phyloP scores from a whole-genome alignment of 768 basidiomycete genomes.

The Tylopilus vinaceipallidus region DNA sequence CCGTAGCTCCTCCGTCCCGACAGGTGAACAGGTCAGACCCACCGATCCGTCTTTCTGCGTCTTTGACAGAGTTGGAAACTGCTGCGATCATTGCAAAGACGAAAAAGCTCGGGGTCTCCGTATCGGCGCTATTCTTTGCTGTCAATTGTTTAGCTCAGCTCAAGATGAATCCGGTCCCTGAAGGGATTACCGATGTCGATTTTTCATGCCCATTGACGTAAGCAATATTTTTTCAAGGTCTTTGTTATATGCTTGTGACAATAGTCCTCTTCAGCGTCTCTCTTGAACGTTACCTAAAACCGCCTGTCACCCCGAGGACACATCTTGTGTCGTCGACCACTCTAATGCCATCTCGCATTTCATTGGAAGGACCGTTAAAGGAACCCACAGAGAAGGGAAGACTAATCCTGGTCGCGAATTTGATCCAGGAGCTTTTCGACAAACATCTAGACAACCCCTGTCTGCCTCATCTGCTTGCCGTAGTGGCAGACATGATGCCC shows the following conservation, averaged over 20 bases:
- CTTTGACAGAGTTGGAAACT: constrained; percentile 4
- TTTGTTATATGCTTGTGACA: too few species aligned
- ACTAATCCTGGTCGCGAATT: constrained; percentile 9
- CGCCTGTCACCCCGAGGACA: constrained; percentile 15
- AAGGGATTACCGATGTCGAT: constrained; percentile 11
- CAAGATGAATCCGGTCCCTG: constrained; percentile 21
- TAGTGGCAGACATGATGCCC: not conserved
- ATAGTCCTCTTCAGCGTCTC: too few species aligned
- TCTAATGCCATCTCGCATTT: constrained; percentile 16
- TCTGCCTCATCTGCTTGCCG: constrained; percentile 11
- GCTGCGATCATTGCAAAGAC: constrained; percentile 10
- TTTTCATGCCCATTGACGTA: not conserved
- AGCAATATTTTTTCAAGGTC: too few species aligned
- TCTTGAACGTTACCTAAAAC: constrained; percentile 21
- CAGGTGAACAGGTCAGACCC: constrained; percentile 11
- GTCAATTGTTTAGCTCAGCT: constrained; percentile 22
- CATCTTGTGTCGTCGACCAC: constrained; percentile 17
- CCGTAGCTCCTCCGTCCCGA: constrained; percentile 8
- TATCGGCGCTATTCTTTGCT: constrained; percentile 22
- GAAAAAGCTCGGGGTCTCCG: constrained; percentile 10
- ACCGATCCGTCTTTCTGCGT: not conserved
- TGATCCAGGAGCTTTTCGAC: constrained; percentile 12
- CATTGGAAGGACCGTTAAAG: constrained; percentile 10
- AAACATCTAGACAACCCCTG: constrained; percentile 16
- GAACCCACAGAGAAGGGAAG: constrained; percentile 8